A percentile compares a stretch with the other conserved stretches of the same genome.
phyloP scores from a whole-genome alignment of 257 asterid species.

The Apocynum venetum region DNA sequence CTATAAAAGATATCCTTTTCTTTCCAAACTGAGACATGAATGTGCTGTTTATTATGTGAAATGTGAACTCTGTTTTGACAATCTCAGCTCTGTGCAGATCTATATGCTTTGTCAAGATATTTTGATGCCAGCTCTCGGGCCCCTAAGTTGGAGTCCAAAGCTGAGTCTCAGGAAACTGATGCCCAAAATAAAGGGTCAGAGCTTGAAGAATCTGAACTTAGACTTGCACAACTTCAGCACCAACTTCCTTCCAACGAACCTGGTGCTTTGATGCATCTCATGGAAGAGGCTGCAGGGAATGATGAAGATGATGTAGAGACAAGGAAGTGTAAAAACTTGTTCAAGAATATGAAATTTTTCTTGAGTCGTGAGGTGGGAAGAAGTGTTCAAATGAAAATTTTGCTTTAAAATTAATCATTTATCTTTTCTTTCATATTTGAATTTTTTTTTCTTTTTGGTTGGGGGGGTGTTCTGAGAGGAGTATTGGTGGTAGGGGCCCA shows the following conservation, averaged over 20 bases:
- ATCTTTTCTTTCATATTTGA: background rate
- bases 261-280: constrained; percentile 82
- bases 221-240: constrained; percentile 91
- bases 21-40: background rate
- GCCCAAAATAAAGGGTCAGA: constrained; percentile 29
- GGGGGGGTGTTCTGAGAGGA: too few relatives aligned
- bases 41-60: constrained; percentile 2
- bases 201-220: constrained; percentile 64
- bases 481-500: background rate
- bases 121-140: constrained; percentile 58
- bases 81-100: constrained; percentile 54
- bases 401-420: background rate
- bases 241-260: constrained; percentile 87
- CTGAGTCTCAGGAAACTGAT: constrained; percentile 40
- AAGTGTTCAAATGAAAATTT: background rate
- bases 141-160: constrained; percentile 30
- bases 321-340: constrained; percentile 62
- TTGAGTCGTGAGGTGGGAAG: constrained; percentile 84
- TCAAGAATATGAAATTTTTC: constrained; percentile 69
- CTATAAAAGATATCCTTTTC: background rate
- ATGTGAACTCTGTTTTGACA: constrained; percentile 1
- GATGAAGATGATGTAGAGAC: constrained; percentile 82
- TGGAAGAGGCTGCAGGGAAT: constrained; percentile 44
- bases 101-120: constrained; percentile 84
- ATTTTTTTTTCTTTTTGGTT: background rate